Evolutionary conservation across 192 early-diverging fungal species (phyloP), one percentile per base, ranked within the genome.

Genomic region (Linnemannia elongata): DNA sequence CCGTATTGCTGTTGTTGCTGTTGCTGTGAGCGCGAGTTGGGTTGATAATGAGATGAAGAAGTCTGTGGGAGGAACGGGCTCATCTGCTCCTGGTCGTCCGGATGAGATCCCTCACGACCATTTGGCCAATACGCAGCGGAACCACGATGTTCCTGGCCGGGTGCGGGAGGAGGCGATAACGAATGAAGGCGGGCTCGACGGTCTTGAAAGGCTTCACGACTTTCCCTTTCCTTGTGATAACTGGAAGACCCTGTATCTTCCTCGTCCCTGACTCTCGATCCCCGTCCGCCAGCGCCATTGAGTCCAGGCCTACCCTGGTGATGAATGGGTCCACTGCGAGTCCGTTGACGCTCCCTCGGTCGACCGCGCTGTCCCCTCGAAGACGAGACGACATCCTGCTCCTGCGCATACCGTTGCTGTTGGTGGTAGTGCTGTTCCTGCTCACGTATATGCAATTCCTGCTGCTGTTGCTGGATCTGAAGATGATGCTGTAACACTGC

Each of bases 81-180:
- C 60, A 33, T 66, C 27, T 66, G 60, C 27, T 66, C 60, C 27
- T 66, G 69, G 41, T 78, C 75, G 79, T 39, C 66, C 38, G 57
- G 84, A 77, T 41, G 76, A 71, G 44, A 66, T 0, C 57, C 74
- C 9, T 49, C 49, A 35, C 57, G 42, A 45, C 45, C 80, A 6
- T 78, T 68, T 9, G 77, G 73, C 82, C 82, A 79, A 35, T 79
- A 79, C 0, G 76, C 5, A 5, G 24, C 47, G 3, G 85, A 81
- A 17, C 38, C 39, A 22, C 72, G 44, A 22, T 71, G 72, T 41
- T 78, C 76, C 38, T 81, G 79, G 12, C 79, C 79, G 3, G 60
- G 66, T 54, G 41, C 30, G 2, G 85, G 79, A 20, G 85, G 76
- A 9, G 85, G 79, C 45, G 85, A 86, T 0, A 86, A 75, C 7